A percentile compares a stretch with the other conserved stretches of the same genome.
Evolutionary conservation across 1,284 basidiomycete genomes (phyloP).

Genomic region (Pseudozyma hubeiensis): DNA sequence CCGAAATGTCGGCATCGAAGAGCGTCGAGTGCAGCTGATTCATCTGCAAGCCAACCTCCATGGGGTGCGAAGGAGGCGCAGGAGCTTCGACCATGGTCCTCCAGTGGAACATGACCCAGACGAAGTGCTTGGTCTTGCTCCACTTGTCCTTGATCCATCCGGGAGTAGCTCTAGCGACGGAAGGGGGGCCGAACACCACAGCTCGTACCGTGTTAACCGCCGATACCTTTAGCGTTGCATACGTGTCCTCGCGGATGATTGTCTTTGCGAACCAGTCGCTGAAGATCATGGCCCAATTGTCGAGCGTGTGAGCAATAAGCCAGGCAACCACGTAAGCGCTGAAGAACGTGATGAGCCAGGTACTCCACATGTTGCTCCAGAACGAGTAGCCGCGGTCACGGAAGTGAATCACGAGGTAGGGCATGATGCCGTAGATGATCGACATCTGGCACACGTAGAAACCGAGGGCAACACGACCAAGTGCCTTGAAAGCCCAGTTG

Average conservation of each 20-base stretch:
- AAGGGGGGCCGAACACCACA: conserved; percentile 36
- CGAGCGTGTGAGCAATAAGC: conserved; percentile 38
- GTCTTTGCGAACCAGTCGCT: conserved; percentile 34
- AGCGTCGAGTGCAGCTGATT: conserved; percentile 69
- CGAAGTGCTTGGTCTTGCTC: conserved; percentile 33
- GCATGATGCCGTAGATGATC: conserved; percentile 70
- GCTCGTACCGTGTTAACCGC: conserved; percentile 21
- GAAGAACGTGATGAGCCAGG: conserved; percentile 69
- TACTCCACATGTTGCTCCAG: conserved; percentile 69
- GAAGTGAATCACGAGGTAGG: conserved; percentile 68
- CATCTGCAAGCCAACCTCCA: conserved; percentile 70
- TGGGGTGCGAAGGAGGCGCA: conserved; percentile 68
- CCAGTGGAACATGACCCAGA: conserved; percentile 68
- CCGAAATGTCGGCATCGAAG: conserved; percentile 68
- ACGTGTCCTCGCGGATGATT: conserved; percentile 36
- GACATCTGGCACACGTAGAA: conserved; percentile 71
- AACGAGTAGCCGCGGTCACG: conserved; percentile 62
- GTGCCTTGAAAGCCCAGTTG: conserved; percentile 69
- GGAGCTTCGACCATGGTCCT: conserved; percentile 61
- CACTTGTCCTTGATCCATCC: conserved; percentile 30
- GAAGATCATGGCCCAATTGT: conserved; percentile 38
- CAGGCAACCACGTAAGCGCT: conserved; percentile 69
- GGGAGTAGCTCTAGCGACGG: conserved; percentile 28
- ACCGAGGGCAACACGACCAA: conserved; percentile 70
- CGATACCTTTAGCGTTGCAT: conserved; percentile 7